Evolutionary conservation across 306 rosid species (phyloP), one percentile per base, ranked within the genome.

Genomic region (Bauhinia variegata): DNA sequence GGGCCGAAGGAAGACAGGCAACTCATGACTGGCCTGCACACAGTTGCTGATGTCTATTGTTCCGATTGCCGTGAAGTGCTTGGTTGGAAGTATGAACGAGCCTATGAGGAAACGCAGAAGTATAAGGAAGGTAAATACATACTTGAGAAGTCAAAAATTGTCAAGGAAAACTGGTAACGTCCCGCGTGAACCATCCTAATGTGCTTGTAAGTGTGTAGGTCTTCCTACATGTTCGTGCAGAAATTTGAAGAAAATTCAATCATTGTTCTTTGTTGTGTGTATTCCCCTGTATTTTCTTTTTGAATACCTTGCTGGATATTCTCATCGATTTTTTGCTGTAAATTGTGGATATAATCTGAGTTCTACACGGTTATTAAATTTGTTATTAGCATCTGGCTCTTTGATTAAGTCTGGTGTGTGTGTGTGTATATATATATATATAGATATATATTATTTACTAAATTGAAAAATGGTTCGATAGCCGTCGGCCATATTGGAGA

Each of bases 51-150:
- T 79, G 78, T 81, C 11, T 75, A 31, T 38, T 84, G 96, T 81
- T 48, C 33, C 49, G 87, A 83, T 19, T 89, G 96, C 49, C 55
- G 47, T 8, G 74, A 78, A 23, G 47, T 73, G 4, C 82, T 89
- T 59, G 91, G 93, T 18, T 89, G 93, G 91, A 89, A 83, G 65
- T 87, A 85, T 71, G 81, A 75, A n/a, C 51, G 67, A 36, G 91
- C 91, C 36, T 87, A 74, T 70, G 83, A 79, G 60, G 80, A 72
- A 46, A 13, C 80, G 6, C 87, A 80, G 62, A 80, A 65, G 75
- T 80, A 80, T 33, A 80, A 80, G 49, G 78, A 75, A 60, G 84
- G 84, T 4, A 80, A 80, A 10, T 71, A 17, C 70, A 72, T 80
- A n/a, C 80, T 80, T 54, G 78, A 80, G 36, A 80, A 75, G 54